A percentile compares a stretch with the other conserved stretches of the same genome.
These are phyloP conservation scores for Basipetospora chlamydospora DNA, from an alignment of 2,329 filamentous ascomycete genomes.

Conservation along the genomic window DNA sequence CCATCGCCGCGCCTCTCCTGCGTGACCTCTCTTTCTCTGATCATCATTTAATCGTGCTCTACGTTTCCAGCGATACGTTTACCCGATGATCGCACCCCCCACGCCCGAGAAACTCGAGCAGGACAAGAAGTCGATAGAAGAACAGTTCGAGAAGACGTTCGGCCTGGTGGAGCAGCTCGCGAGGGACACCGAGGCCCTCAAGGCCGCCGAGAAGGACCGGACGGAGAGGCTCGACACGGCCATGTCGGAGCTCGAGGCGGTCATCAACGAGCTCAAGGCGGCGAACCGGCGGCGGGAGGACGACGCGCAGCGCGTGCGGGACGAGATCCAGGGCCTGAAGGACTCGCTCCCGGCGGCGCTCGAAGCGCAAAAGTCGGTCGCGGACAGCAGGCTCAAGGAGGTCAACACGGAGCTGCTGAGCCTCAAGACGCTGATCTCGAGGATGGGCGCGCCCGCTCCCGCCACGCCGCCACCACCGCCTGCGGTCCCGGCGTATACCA, in stretches of 20 bases:
- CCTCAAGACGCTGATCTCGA: slow-evolving; percentile 69
- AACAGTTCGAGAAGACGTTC: slow-evolving; percentile 87
- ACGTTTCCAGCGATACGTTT: slow-evolving; percentile 60
- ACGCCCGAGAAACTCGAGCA: slow-evolving; percentile 87
- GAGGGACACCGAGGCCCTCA: slow-evolving; percentile 78
- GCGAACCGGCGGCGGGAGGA: slow-evolving; percentile 72
- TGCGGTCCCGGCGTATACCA: no score
- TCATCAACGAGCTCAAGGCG: slow-evolving; percentile 68
- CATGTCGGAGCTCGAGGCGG: slow-evolving; percentile 69
- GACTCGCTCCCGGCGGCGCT: slow-evolving; percentile 80
- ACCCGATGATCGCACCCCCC: slow-evolving; percentile 80
- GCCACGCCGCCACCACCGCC: slow-evolving; percentile 11
- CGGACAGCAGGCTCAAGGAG: slow-evolving; percentile 69
- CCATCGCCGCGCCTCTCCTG: not conserved
- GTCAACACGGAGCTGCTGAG: slow-evolving; percentile 80
- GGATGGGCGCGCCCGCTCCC: slow-evolving; percentile 29
- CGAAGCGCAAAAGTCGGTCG: slow-evolving; percentile 71
- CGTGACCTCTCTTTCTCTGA: no score
- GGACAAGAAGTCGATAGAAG: slow-evolving; percentile 85
- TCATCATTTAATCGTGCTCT: not conserved
- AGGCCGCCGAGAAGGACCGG: slow-evolving; percentile 70
- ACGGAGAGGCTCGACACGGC: slow-evolving; percentile 73
- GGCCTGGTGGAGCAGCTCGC: slow-evolving; percentile 80
- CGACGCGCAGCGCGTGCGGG: slow-evolving; percentile 70
- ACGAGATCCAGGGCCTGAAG: slow-evolving; percentile 72